Percentiles rank a stretch among this genome's conserved stretches.
Conservation (phyloP, 2,329 filamentous ascomycete genomes). For the Aulographum hederae region DNA sequence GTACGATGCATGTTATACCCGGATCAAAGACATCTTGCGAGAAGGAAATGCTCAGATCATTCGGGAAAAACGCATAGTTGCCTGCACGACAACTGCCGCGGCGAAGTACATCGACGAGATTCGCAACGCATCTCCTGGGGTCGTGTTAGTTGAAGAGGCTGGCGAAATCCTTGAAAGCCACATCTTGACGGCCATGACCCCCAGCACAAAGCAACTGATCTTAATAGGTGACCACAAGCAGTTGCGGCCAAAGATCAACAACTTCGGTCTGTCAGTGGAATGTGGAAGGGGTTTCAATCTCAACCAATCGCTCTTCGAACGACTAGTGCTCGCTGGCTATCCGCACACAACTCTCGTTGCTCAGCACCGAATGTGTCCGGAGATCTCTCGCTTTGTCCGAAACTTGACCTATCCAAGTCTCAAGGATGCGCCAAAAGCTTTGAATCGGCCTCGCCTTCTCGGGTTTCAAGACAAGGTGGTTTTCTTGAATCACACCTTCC, state of each 20-base stretch:
- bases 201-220: slow-evolving; percentile 41
- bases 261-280: slow-evolving; percentile 42
- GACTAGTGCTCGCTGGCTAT: slow-evolving; percentile 38
- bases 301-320: slow-evolving; percentile 51
- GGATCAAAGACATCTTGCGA: slow-evolving; percentile 15
- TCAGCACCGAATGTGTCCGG: slow-evolving; percentile 52
- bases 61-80: slow-evolving; percentile 40
- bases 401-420: slow-evolving; percentile 44
- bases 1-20: slow-evolving; percentile 24
- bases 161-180: slow-evolving; percentile 57
- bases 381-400: slow-evolving; percentile 42
- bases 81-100: slow-evolving; percentile 52
- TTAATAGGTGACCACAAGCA: slow-evolving; percentile 61
- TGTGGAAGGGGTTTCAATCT: slow-evolving; percentile 47
- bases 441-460: slow-evolving; percentile 25
- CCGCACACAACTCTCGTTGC: slow-evolving; percentile 34
- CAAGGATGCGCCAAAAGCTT: slow-evolving; percentile 33
- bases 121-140: slow-evolving; percentile 33
- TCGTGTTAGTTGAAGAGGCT: slow-evolving; percentile 53
- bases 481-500: slow-evolving; percentile 45
- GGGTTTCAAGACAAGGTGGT: slow-evolving; percentile 43
- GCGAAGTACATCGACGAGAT: slow-evolving; percentile 42
- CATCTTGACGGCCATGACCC: slow-evolving; percentile 39
- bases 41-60: slow-evolving; percentile 20
- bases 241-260: slow-evolving; percentile 47